Evolutionary conservation across 495 filamentous ascomycete species (phyloP), one percentile per base, ranked within the genome.

Genomic region (Neurospora sp.): DNA sequence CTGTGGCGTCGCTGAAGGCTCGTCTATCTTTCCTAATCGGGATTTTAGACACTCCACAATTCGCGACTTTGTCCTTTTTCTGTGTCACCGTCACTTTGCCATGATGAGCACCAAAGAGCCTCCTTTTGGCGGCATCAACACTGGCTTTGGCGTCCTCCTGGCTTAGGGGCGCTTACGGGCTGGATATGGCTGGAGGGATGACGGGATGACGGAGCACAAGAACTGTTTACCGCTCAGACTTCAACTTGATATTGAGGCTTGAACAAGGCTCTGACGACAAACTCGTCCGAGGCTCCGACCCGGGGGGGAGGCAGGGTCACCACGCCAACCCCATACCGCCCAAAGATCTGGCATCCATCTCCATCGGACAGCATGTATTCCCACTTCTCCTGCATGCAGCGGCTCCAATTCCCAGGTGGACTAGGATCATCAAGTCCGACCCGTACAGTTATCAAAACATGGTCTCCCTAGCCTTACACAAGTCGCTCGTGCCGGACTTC

Each of bases 1-100:
- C 72, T 71, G 74, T 76, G 79, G 78, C 78, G 75, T 69, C 73
- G 78, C 79, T 81, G 79, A 81, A 59, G 77, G 76, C 74, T 80
- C 79, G 78, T 70, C 69, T 75, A 75, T 73, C 3, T 76, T 78
- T 48, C 79, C 78, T 53, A 41, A 77, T 79, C 41, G 68, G 76
- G 44, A 69, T 9, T 8, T 53, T 53, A 37, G 37, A 72, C 61
- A 40, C 16, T 35, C 48, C 48, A 59, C 48, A 27, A 27, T 59
- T 59, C 48, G 22, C 48, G 48, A 59, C 48, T 27, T 27, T 59
- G 10, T 59, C 10, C 48, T 27, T 22, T 53, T 48, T 22, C 27
- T 27, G 48, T 59, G 48, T 14, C 48, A 59, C 48, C 48, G 48
- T 59, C 20, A 59, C 22, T 59, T 59, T 22, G 20, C 20, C 48